Percentiles rank a stretch among this genome's conserved stretches.
These are phyloP conservation scores for Daldinia childiae DNA, from an alignment of 495 filamentous ascomycete genomes.

Conservation along the genomic window DNA sequence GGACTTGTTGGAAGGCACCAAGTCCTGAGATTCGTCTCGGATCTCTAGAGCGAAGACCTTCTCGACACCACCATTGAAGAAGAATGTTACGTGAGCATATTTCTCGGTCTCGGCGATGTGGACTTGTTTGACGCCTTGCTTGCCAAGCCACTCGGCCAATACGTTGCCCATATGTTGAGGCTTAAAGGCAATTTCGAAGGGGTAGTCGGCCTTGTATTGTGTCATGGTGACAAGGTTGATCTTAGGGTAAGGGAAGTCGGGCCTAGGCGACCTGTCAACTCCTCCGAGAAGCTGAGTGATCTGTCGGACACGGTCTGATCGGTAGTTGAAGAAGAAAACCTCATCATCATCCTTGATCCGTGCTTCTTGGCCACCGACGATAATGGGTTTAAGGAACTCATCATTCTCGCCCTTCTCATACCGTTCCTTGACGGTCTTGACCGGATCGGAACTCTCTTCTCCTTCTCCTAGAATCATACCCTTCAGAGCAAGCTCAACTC, in stretches of 20 bases:
- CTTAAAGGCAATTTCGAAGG: conserved; percentile 91
- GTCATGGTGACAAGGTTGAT: conserved; percentile 97
- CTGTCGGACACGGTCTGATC: conserved; percentile 96
- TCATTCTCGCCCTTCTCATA: conserved; percentile 91
- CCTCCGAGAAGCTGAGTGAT: conserved; percentile 93
- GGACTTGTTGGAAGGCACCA: conserved; percentile 69
- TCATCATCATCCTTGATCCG: conserved; percentile 92
- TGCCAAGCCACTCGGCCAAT: conserved; percentile 91
- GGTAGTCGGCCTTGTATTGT: conserved; percentile 95
- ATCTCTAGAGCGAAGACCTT: conserved; percentile 92
- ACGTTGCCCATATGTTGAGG: conserved; percentile 97
- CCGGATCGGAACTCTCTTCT: conserved; percentile 81
- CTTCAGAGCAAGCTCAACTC: conserved; percentile 88
- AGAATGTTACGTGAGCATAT: conserved; percentile 99
- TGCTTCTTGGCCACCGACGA: conserved; percentile 83
- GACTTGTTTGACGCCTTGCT: conserved; percentile 87
- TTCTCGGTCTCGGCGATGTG: conserved; percentile 99
- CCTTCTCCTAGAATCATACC: conserved; percentile 87
- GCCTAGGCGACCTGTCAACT: conserved; percentile 86
- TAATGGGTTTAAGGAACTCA: conserved; percentile 98
- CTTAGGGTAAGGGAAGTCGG: conserved; percentile 95
- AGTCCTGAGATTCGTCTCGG: conserved; percentile 69
- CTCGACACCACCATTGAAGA: conserved; percentile 99
- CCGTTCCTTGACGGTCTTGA: conserved; percentile 85
- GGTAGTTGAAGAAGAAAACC: conserved; percentile 99